These are phyloP conservation scores for Claviceps sorghi DNA, from an alignment of 2,329 filamentous ascomycete species.

Conservation along the genomic window DNA sequence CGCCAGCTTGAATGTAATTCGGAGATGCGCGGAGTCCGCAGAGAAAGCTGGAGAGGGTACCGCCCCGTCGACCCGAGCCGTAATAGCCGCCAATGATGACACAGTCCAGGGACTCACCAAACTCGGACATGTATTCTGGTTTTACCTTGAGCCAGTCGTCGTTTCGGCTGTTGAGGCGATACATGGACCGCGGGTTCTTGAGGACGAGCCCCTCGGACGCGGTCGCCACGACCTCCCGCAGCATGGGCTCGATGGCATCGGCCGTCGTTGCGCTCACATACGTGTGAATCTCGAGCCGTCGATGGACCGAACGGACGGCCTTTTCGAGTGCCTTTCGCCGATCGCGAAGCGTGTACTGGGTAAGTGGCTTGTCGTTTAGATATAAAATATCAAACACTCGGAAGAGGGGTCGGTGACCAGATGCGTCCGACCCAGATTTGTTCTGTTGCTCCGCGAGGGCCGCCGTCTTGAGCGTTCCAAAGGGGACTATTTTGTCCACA, in stretches of 20 bases:
- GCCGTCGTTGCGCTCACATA: slow-evolving; percentile 52
- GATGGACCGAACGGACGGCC: slow-evolving; percentile 53
- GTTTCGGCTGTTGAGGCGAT: slow-evolving; percentile 76
- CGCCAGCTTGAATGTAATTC: slow-evolving; percentile 44
- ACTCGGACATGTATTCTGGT: slow-evolving; percentile 94
- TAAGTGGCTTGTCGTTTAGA: slow-evolving; percentile 67
- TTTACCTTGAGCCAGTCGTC: slow-evolving; percentile 99
- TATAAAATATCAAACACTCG: slow-evolving; percentile 85
- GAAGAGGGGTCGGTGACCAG: slow-evolving; percentile 52
- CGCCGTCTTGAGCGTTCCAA: slow-evolving; percentile 86
- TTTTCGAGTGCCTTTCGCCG: slow-evolving; percentile 60
- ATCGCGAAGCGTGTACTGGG: slow-evolving; percentile 69
- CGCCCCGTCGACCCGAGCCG: slow-evolving; percentile 73
- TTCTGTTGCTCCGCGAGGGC: slow-evolving; percentile 62
- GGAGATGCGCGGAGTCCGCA: slow-evolving; percentile 70
- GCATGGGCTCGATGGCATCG: slow-evolving; percentile 60
- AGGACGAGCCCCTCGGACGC: slow-evolving; percentile 81
- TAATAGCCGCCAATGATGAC: slow-evolving; percentile 86
- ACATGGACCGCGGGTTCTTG: slow-evolving; percentile 82
- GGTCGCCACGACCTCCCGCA: slow-evolving; percentile 73
- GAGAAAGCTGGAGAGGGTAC: slow-evolving; percentile 71
- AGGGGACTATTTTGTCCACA: slow-evolving; percentile 69
- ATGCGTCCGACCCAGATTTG: slow-evolving; percentile 37
- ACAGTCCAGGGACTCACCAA: slow-evolving; percentile 84
- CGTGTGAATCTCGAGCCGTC: slow-evolving; percentile 70